Conservation (phyloP, 1,284 basidiomycete genomes). For the Cutaneotrichosporon sp. region DNA sequence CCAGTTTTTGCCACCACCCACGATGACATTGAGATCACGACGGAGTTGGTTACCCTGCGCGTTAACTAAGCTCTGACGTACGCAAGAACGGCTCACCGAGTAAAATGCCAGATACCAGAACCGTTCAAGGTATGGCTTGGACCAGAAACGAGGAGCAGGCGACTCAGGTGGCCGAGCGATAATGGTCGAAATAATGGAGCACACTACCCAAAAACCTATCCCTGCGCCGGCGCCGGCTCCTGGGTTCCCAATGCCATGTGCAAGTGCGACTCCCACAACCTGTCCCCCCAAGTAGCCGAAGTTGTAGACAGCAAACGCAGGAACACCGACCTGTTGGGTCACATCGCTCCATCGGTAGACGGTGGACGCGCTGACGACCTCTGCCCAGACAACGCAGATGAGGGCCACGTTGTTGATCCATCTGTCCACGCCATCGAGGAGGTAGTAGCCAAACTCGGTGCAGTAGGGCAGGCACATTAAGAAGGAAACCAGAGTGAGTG, state of each 20-base stretch:
- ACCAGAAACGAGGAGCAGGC: conserved; percentile 2
- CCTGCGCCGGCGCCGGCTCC: conserved; percentile 21
- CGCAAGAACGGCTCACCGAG: conserved; percentile 14
- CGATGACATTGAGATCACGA: conserved; percentile 24
- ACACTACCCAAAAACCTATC: conserved; percentile 14
- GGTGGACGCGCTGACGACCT: conserved; percentile 19
- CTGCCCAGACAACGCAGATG: conserved; percentile 23
- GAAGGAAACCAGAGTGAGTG: conserved; percentile 19
- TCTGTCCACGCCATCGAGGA: conserved; percentile 23
- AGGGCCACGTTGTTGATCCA: conserved; percentile 26
- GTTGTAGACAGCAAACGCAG: conserved; percentile 17
- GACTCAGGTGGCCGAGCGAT: conserved; percentile 10
- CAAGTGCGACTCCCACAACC: conserved; percentile 19
- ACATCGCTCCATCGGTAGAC: conserved; percentile 22
- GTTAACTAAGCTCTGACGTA: no score
- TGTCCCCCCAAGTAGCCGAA: conserved; percentile 18
- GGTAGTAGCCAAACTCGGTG: conserved; percentile 27
- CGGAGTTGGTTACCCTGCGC: conserved; percentile 23
- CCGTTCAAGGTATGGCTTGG: conserved; percentile 3
- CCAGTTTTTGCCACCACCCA: conserved; percentile 22
- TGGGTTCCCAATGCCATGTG: conserved; percentile 15
- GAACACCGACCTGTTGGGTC: conserved; percentile 13
- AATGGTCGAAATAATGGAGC: conserved; percentile 8
- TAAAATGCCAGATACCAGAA: conserved; percentile 29
- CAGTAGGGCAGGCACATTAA: conserved; percentile 26